Conservation (phyloP, 148 eudicot species). For the Vaccinium vitisidaea region DNA sequence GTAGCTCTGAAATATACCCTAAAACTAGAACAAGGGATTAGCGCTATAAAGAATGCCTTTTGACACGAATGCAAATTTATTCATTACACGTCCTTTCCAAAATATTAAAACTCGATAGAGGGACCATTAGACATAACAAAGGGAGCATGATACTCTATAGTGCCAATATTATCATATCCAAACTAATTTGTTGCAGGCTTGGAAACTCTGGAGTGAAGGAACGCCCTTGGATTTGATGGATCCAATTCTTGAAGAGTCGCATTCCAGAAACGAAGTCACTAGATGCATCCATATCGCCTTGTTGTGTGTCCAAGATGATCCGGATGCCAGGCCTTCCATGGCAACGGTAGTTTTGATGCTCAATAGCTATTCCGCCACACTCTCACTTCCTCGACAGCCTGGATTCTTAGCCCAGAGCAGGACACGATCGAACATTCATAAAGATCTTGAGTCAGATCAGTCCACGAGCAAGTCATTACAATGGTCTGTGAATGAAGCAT, state of each 20-base stretch:
- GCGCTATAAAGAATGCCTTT: not conserved
- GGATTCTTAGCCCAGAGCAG: not conserved
- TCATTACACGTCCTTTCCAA: not conserved
- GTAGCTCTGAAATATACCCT: not conserved
- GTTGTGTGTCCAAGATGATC: conserved; percentile 41
- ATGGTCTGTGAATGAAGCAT: not conserved
- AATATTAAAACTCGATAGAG: not conserved
- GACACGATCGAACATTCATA: too few relatives aligned
- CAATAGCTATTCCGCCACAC: conserved; percentile 21
- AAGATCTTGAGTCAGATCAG: not conserved
- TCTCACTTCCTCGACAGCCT: conserved; percentile 30
- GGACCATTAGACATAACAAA: not conserved
- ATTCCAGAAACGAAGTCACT: conserved; percentile 25
- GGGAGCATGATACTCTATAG: not conserved
- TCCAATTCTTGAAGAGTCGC: conserved; percentile 23
- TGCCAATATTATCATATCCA: not conserved
- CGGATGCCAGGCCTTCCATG: conserved; percentile 39
- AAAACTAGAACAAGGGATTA: not conserved
- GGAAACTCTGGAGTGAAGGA: conserved; percentile 30
- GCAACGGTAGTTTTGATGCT: conserved; percentile 29
- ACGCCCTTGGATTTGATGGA: conserved; percentile 26
- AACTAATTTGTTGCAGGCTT: conserved; percentile 20
- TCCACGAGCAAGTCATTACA: not conserved
- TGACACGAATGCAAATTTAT: not conserved
- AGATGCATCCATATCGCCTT: conserved; percentile 41